Evolutionary conservation across 208 protist genomes (phyloP).

Genomic region (Angomonas ambiguus): DNA sequence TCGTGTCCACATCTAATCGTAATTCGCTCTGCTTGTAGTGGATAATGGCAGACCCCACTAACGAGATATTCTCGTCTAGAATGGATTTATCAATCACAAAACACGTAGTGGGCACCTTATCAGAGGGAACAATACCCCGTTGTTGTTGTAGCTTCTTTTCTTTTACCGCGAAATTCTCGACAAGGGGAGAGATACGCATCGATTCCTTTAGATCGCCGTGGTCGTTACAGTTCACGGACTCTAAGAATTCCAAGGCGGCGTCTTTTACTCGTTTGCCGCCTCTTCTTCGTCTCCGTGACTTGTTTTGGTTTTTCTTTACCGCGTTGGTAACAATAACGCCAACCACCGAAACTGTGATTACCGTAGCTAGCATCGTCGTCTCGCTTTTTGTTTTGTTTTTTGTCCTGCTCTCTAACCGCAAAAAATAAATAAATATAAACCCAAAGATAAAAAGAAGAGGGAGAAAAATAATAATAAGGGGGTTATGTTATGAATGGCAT

Average conservation of each 20-base stretch:
- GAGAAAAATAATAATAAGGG: constrained; percentile 5
- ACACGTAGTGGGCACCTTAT: not conserved
- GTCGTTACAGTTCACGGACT: not conserved
- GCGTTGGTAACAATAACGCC: not conserved
- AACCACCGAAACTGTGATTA: not conserved
- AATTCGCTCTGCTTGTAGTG: not conserved
- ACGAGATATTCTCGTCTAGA: not conserved
- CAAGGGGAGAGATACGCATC: not conserved
- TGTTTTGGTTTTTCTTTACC: not conserved
- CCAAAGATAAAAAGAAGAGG: constrained; percentile 11
- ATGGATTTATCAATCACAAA: not conserved
- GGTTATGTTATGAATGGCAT: not conserved
- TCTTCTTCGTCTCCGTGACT: not conserved
- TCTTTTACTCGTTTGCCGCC: not conserved
- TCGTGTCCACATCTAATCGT: not conserved
- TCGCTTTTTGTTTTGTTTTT: constrained; percentile 3
- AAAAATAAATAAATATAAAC: constrained; percentile 8
- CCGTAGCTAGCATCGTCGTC: not conserved
- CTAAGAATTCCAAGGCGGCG: not conserved
- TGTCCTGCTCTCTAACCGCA: constrained; percentile 1
- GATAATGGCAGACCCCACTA: not conserved
- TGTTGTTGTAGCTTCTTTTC: not conserved
- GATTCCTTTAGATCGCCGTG: not conserved
- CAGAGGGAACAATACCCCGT: not conserved
- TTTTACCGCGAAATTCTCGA: not conserved